Base-by-base conservation (phyloP, 2,329 filamentous ascomycete species). In the Alternaria hordeiaustralica region DNA sequence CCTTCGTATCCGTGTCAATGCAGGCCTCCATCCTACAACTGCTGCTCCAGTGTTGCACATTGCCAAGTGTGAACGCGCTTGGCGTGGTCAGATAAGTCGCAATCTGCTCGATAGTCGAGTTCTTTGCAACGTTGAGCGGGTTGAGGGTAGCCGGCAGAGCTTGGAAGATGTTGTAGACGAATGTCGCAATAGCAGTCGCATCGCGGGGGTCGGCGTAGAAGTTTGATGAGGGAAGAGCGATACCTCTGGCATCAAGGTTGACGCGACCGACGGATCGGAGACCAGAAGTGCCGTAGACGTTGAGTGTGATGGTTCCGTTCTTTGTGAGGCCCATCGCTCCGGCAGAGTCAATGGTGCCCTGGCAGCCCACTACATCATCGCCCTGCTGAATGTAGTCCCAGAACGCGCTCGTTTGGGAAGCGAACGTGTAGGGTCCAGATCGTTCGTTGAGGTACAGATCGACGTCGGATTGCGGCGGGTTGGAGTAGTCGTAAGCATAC, bases 271-370 rank as follows among this genome's bases (percentile, higher is more conserved):
- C 73, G 3, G 86, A 87, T 6, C 81, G 79, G 21, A 87, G 78
- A 1, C 86, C 86, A 0, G 85, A 87, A 0, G 86, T 88, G 9
- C 86, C 86, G 75, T 88, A 88, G 5, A 88, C 75, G 71, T 88
- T 88, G 20, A 88, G 78, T 0, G 85, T 87, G 55, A 88, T 84
- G 63, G 84, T 86, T 61, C 84, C 79, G 55, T 80, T 79, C 33
- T 72, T 69, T 2, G 62, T 81, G 68, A 74, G 84, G 9, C 77
- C 82, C 2, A 75, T 71, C 44, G 78, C 82, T 3, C 86, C 86
- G 0, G 83, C 76, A 0, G 83, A 82, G 73, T 84, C 84, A 59
- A 87, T 83, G 0, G 85, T 87, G 7, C 85, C 86, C 66, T 88
- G 86, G 21, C 86, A 79, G 0, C 82, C 84, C 4, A 82, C 78